A percentile compares a stretch with the other conserved stretches of the same genome.
phyloP scores from a whole-genome alignment of 805 yeast species.

The Ogataea zsoltii region DNA sequence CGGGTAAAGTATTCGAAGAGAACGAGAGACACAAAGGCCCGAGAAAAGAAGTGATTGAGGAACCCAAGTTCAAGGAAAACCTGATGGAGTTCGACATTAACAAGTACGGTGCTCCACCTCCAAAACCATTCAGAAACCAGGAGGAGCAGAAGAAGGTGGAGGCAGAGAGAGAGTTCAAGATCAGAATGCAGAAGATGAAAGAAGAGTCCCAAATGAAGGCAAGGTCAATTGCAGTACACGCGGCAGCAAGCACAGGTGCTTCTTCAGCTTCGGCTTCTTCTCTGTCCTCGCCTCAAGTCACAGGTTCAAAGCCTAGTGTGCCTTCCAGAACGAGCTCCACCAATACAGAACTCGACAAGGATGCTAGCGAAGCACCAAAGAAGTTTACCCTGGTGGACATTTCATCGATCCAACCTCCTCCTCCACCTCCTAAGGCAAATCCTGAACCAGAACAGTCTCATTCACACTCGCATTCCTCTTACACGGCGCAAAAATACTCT shows the following conservation, averaged over 20 bases:
- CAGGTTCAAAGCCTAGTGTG: conserved; percentile 11
- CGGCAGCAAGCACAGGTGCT: conserved; percentile 1
- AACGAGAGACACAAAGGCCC: conserved; percentile 16
- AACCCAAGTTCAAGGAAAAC: conserved; percentile 31
- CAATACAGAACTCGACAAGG: not conserved
- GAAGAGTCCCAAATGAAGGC: conserved; percentile 33
- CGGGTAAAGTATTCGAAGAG: conserved; percentile 5
- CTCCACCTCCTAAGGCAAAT: conserved; percentile 20
- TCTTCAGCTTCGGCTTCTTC: conserved; percentile 10
- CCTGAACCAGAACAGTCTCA: conserved; percentile 5
- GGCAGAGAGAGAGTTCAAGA: conserved; percentile 25
- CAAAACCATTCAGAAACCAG: conserved; percentile 34
- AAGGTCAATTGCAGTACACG: conserved; percentile 11
- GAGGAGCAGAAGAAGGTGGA: conserved; percentile 27
- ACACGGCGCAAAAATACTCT: conserved; percentile 3
- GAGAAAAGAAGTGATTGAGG: conserved; percentile 22
- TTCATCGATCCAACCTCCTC: conserved; percentile 32
- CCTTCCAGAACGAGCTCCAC: conserved; percentile 15
- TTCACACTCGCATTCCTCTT: too few species aligned
- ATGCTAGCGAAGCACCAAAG: conserved; percentile 16
- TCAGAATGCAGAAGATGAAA: conserved; percentile 28
- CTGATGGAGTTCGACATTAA: conserved; percentile 38
- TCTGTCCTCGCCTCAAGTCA: conserved; percentile 8
- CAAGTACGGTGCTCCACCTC: conserved; percentile 49
- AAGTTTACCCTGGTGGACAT: conserved; percentile 28